Percentiles rank a stretch among this genome's conserved stretches.
These are phyloP conservation scores for Neopestalotiopsis rosae DNA, from an alignment of 2,329 filamentous ascomycete genomes.

Conservation along the genomic window DNA sequence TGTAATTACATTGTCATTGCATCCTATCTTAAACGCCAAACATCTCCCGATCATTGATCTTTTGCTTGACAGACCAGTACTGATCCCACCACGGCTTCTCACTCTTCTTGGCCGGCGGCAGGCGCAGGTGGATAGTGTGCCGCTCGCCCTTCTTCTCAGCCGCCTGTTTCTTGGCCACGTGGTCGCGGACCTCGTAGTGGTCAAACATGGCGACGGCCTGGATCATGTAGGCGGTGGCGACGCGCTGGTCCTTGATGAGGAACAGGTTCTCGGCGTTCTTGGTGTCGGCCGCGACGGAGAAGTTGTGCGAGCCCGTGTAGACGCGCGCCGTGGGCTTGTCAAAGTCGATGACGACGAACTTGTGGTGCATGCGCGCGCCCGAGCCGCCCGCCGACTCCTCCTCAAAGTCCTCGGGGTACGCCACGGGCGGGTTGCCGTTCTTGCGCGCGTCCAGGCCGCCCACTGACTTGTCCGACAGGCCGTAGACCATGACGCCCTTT, in stretches of 20 bases:
- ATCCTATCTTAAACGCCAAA: not conserved
- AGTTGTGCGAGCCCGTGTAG: slow-evolving; percentile 15
- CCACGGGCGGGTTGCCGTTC: slow-evolving; percentile 12
- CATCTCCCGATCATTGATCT: slow-evolving; percentile 6
- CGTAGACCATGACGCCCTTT: slow-evolving; percentile 9
- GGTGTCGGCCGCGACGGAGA: not conserved
- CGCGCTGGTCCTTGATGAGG: slow-evolving; percentile 5
- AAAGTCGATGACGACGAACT: slow-evolving; percentile 15
- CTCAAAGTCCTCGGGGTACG: slow-evolving; percentile 11
- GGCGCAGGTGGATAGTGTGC: not conserved
- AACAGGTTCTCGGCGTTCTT: slow-evolving; percentile 15
- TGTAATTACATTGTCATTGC: not conserved
- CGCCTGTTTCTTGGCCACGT: slow-evolving; percentile 4
- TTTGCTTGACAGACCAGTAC: slow-evolving; percentile 4
- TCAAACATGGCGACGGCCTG: slow-evolving; percentile 12
- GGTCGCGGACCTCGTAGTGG: slow-evolving; percentile 11
- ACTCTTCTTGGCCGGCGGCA: not conserved
- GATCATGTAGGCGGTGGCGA: slow-evolving; percentile 12
- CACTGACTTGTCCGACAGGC: slow-evolving; percentile 12
- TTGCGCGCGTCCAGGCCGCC: slow-evolving; percentile 6
- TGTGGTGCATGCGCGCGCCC: slow-evolving; percentile 14
- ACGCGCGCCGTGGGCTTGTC: slow-evolving; percentile 9
- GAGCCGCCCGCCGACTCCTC: slow-evolving; percentile 16
- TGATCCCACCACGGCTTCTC: slow-evolving; percentile 11
- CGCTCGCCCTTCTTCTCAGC: slow-evolving; percentile 5